These are phyloP conservation scores for Colletotrichum truncatum DNA, from an alignment of 2,329 filamentous ascomycete genomes.

Conservation along the genomic window DNA sequence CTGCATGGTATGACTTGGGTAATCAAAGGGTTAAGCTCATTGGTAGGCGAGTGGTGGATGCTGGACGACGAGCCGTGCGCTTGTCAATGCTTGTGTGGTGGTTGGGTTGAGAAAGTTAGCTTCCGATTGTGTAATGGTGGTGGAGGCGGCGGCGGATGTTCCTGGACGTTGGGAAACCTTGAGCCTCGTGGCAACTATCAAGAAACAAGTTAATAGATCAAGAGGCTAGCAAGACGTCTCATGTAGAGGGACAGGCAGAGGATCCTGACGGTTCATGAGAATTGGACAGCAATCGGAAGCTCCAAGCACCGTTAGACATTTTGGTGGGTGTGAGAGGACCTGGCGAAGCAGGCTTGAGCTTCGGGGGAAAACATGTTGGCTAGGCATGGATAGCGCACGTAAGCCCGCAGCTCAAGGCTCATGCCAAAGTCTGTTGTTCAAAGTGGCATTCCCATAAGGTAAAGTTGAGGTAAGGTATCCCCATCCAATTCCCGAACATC, in stretches of 20 bases:
- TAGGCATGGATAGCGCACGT: not conserved
- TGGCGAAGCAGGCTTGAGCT: not conserved
- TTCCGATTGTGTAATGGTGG: not conserved
- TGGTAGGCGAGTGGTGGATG: not conserved
- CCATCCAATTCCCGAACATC: not conserved
- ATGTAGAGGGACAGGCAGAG: not conserved
- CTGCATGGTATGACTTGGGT: slow-evolving; percentile 9
- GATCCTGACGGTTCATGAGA: no score
- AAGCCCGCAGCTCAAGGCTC: not conserved
- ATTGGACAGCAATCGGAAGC: no score
- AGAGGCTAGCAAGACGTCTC: not conserved
- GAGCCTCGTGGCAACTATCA: slow-evolving; percentile 11
- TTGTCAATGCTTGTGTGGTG: not conserved
- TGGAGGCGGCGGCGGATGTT: not conserved
- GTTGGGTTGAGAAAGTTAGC: not conserved
- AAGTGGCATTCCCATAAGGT: not conserved
- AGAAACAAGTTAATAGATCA: no score
- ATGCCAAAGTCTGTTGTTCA: not conserved
- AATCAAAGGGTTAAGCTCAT: not conserved
- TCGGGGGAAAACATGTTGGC: not conserved
- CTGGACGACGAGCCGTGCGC: not conserved
- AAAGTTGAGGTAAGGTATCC: slow-evolving; percentile 4
- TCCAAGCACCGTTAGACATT: not conserved
- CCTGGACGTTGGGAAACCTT: slow-evolving; percentile 10
- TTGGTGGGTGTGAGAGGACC: not conserved